These are phyloP conservation scores for Melanogaster broomeanus DNA, from an alignment of 768 basidiomycete species.

Conservation along the genomic window DNA sequence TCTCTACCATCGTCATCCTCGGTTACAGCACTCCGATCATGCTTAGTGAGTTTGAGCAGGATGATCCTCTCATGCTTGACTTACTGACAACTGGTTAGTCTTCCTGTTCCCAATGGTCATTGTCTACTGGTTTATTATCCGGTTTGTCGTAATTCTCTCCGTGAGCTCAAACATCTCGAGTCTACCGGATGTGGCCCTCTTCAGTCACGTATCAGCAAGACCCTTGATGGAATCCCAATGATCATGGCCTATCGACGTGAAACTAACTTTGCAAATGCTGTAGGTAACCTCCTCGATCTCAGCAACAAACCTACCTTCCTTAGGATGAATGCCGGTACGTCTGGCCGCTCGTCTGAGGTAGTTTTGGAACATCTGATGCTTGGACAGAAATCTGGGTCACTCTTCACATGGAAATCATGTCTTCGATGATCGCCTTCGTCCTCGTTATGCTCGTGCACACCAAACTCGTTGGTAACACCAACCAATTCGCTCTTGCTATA, in stretches of 20 bases:
- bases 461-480: constrained; percentile 21
- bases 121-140: constrained; percentile 43
- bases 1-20: constrained; percentile 25
- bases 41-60: constrained; percentile 35
- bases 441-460: constrained; percentile 30
- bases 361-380: not conserved
- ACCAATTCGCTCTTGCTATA: constrained; percentile 29
- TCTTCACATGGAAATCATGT: constrained; percentile 31
- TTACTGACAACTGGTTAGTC: constrained; percentile 19
- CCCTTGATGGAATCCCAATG: constrained; percentile 46
- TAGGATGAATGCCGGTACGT: constrained; percentile 26
- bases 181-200: constrained; percentile 47
- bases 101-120: constrained; percentile 26
- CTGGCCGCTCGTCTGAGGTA: not conserved
- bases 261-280: constrained; percentile 24
- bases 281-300: constrained; percentile 21
- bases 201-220: constrained; percentile 54
- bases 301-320: constrained; percentile 32
- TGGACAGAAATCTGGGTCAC: constrained; percentile 33
- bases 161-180: constrained; percentile 49
- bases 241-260: constrained; percentile 48
- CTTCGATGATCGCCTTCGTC: constrained; percentile 24
- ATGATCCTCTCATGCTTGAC: constrained; percentile 3
- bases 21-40: constrained; percentile 31
- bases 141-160: constrained; percentile 47